Conservation (phyloP, 495 filamentous ascomycete species). For the Penicillium steckii region DNA sequence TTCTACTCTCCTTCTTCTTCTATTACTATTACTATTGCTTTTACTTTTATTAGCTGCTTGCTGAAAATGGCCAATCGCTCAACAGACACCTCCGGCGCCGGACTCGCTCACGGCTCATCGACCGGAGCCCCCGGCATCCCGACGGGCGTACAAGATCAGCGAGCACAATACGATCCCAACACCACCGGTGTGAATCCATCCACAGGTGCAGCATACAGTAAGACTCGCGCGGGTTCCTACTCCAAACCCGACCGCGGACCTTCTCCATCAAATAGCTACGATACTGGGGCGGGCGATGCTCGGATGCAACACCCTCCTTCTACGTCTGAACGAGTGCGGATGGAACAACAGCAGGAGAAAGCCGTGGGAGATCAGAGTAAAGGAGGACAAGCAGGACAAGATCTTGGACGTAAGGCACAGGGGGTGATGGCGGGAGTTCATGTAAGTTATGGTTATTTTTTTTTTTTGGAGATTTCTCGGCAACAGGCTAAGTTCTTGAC, state of each 20-base stretch:
- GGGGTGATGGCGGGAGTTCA: slow-evolving; percentile 34
- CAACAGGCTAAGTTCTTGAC: too few species aligned
- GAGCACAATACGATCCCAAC: slow-evolving; percentile 21
- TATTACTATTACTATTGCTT: too few species aligned
- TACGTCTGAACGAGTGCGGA: slow-evolving; percentile 14
- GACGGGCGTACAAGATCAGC: slow-evolving; percentile 12
- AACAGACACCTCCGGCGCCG: background rate
- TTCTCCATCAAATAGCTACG: slow-evolving; percentile 9
- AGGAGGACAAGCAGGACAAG: slow-evolving; percentile 1
- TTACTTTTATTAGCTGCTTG: too few species aligned
- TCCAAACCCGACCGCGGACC: slow-evolving; percentile 4
- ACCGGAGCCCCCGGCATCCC: slow-evolving; percentile 30
- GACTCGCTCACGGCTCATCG: slow-evolving; percentile 24
- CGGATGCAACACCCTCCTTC: slow-evolving; percentile 16
- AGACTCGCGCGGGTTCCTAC: slow-evolving; percentile 1
- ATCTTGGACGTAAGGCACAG: slow-evolving; percentile 17
- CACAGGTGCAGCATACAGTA: slow-evolving; percentile 27
- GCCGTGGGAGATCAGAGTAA: background rate
- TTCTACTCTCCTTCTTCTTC: too few species aligned
- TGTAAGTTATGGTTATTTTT: slow-evolving; percentile 32
- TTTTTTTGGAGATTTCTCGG: too few species aligned
- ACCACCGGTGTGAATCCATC: slow-evolving; percentile 26
- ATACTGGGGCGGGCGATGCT: slow-evolving; percentile 7
- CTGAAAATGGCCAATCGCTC: background rate
- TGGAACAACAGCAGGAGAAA: slow-evolving; percentile 7